Percentiles rank a stretch among this genome's conserved stretches.
These are phyloP conservation scores for Verruconis gallopava DNA, from an alignment of 2,329 filamentous ascomycete genomes.

Conservation along the genomic window DNA sequence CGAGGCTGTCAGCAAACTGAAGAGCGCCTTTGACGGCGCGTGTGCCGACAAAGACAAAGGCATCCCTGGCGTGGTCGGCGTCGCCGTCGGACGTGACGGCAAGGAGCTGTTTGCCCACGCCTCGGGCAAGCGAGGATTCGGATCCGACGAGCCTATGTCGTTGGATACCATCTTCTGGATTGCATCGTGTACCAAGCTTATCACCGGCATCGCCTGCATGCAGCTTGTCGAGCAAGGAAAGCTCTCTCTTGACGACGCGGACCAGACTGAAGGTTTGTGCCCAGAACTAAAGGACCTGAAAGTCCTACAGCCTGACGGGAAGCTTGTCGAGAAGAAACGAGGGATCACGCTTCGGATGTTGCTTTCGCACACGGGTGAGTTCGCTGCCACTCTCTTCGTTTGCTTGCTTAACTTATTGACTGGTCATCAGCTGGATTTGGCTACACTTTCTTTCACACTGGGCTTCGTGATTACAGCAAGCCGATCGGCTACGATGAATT, in stretches of 20 bases:
- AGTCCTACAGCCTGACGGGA: conserved; percentile 27
- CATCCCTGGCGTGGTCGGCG: conserved; percentile 34
- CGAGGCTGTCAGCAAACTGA: not conserved
- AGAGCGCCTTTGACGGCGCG: conserved; percentile 24
- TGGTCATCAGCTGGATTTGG: conserved; percentile 38
- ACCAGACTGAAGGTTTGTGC: conserved; percentile 26
- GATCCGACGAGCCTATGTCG: conserved; percentile 3
- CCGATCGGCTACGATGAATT: conserved; percentile 7
- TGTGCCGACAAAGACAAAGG: conserved; percentile 24
- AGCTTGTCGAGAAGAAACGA: conserved; percentile 5
- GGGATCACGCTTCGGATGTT: conserved; percentile 42
- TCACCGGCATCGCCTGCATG: conserved; percentile 33
- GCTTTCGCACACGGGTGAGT: conserved; percentile 33
- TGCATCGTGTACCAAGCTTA: conserved; percentile 24
- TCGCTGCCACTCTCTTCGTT: not conserved
- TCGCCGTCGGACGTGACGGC: conserved; percentile 35
- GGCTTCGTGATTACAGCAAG: conserved; percentile 30
- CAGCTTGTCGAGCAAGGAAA: conserved; percentile 33
- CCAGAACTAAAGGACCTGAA: conserved; percentile 32
- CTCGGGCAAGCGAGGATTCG: conserved; percentile 34
- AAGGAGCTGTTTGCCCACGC: conserved; percentile 36
- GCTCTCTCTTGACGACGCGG: conserved; percentile 29
- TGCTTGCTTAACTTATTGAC: not conserved
- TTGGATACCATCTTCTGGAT: conserved; percentile 28
- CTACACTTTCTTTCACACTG: conserved; percentile 42